phyloP scores from a whole-genome alignment of 2,329 filamentous ascomycete species.

The Aureobasidium sp. region DNA sequence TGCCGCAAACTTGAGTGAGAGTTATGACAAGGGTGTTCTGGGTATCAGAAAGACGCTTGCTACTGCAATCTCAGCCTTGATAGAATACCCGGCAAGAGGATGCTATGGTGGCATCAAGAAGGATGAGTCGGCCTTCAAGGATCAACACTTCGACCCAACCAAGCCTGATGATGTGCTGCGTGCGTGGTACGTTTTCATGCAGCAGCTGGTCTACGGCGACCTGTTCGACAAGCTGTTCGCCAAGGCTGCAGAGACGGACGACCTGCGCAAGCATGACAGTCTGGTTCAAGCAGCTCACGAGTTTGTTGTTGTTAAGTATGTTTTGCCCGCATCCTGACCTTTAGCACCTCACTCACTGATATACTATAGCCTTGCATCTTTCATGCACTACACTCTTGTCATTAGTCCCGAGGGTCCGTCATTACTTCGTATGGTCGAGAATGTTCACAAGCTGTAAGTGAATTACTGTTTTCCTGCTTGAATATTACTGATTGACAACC shows the following conservation, averaged over 20 bases:
- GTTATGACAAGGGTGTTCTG: constrained; percentile 69
- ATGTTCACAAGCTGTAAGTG: constrained; percentile 51
- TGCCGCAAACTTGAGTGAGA: constrained; percentile 65
- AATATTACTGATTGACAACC: neutral
- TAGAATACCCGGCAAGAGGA: constrained; percentile 62
- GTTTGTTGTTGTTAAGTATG: constrained; percentile 62
- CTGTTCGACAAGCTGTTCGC: constrained; percentile 58
- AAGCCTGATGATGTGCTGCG: constrained; percentile 52
- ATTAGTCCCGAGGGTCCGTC: constrained; percentile 68
- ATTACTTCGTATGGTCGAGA: constrained; percentile 61
- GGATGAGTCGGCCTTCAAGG: constrained; percentile 23
- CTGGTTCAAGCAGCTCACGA: constrained; percentile 57
- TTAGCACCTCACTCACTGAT: neutral
- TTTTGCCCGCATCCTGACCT: neutral
- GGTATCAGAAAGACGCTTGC: constrained; percentile 68
- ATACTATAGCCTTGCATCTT: constrained; percentile 54
- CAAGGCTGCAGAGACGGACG: constrained; percentile 50
- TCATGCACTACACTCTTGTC: constrained; percentile 65
- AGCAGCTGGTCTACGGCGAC: constrained; percentile 59
- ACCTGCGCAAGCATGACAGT: constrained; percentile 55
- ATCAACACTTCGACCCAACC: constrained; percentile 46
- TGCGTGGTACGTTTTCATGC: constrained; percentile 60
- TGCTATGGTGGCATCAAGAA: constrained; percentile 52
- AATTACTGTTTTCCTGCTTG: neutral
- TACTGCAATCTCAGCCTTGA: constrained; percentile 59